Conservation (phyloP, 306 rosid species). For the Prunus campanulata region DNA sequence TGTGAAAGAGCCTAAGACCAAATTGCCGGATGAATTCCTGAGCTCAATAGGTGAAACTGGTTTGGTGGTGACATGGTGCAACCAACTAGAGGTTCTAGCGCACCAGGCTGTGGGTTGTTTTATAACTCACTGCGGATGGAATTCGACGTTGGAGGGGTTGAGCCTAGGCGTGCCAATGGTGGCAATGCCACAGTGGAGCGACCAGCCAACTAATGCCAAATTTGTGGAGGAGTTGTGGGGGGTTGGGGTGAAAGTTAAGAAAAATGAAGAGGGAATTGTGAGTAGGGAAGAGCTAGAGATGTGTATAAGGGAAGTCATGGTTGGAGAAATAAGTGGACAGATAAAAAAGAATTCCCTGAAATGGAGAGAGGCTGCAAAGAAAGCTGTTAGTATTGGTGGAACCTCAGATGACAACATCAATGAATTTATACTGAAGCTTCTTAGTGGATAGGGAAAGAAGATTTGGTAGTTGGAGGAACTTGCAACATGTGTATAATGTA, state of each 20-base stretch:
- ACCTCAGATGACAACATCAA: slow-evolving; percentile 34
- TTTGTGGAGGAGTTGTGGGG: slow-evolving; percentile 46
- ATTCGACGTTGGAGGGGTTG: slow-evolving; percentile 43
- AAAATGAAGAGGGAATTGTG: slow-evolving; percentile 37
- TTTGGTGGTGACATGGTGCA: slow-evolving; percentile 39
- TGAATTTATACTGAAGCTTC: slow-evolving; percentile 17
- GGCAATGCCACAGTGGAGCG: slow-evolving; percentile 47
- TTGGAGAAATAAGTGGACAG: slow-evolving; percentile 33
- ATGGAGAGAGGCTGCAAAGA: slow-evolving; percentile 40
- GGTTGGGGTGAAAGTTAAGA: slow-evolving; percentile 43
- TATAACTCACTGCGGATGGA: slow-evolving; percentile 51
- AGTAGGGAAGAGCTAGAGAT: slow-evolving; percentile 33
- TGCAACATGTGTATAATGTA: too few relatives aligned
- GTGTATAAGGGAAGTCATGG: slow-evolving; percentile 37
- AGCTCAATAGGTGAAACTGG: slow-evolving; percentile 18
- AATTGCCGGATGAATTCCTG: slow-evolving; percentile 16
- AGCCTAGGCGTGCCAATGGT: slow-evolving; percentile 51
- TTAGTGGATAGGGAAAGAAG: background rate
- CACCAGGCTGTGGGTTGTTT: slow-evolving; percentile 40
- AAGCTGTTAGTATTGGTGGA: slow-evolving; percentile 38
- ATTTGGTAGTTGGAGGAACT: too few relatives aligned
- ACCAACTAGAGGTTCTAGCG: slow-evolving; percentile 43
- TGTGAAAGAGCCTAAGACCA: slow-evolving; percentile 26
- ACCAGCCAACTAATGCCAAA: slow-evolving; percentile 49
- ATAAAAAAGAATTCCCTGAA: slow-evolving; percentile 36